These are phyloP conservation scores for Orbilia blumenaviensis DNA, from an alignment of 2,329 filamentous ascomycete species.

Conservation along the genomic window DNA sequence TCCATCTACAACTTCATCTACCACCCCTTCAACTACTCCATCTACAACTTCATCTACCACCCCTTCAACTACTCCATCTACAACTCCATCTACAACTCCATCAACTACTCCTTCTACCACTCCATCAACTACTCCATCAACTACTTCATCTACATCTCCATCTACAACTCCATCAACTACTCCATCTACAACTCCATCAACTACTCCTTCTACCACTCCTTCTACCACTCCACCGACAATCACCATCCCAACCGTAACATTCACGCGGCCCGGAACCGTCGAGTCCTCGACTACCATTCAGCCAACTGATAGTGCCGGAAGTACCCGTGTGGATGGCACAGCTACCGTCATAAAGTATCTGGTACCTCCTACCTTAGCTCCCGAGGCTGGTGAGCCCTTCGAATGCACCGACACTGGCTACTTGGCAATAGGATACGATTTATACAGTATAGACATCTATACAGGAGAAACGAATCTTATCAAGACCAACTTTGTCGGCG, in stretches of 20 bases:
- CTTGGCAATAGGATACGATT: conserved; percentile 24
- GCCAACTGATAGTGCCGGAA: conserved; percentile 12
- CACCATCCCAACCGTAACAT: background rate
- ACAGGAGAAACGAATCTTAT: conserved; percentile 21
- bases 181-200: background rate
- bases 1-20: too few species aligned
- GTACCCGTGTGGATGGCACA: too few species aligned
- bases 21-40: too few species aligned
- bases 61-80: background rate
- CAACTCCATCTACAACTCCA: background rate
- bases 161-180: background rate
- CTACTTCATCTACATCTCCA: background rate
- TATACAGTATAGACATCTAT: conserved; percentile 51
- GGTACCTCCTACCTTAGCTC: background rate
- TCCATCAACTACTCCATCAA: background rate
- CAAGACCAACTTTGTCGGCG: background rate
- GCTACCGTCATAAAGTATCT: background rate
- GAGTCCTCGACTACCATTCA: background rate
- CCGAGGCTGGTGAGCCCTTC: conserved; percentile 9
- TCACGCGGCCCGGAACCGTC: background rate
- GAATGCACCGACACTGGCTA: conserved; percentile 54
- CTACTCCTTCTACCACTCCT: background rate
- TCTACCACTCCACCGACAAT: background rate
- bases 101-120: background rate
- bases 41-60: background rate